These are phyloP conservation scores for Pichia nakasei DNA, from an alignment of 805 yeast species.

Conservation along the genomic window DNA sequence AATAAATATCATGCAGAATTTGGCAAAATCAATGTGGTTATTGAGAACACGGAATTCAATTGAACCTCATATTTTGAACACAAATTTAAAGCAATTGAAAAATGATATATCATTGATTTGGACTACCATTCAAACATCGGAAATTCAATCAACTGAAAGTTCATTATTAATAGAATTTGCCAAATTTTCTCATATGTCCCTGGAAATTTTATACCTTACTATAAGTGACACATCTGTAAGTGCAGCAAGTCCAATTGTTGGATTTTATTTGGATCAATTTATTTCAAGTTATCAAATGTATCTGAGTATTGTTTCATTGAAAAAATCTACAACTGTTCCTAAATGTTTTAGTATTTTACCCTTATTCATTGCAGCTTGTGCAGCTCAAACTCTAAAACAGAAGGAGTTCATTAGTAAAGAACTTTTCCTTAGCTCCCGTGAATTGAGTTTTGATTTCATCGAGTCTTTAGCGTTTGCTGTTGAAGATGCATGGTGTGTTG, in stretches of 20 bases:
- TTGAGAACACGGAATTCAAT: constrained; percentile 13
- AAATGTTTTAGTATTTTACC: constrained; percentile 14
- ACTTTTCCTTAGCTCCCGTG: constrained; percentile 12
- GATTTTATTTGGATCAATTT: constrained; percentile 21
- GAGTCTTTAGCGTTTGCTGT: constrained; percentile 14
- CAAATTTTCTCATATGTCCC: constrained; percentile 19
- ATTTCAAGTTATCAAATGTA: constrained; percentile 11
- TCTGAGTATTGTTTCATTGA: neutral
- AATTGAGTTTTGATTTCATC: constrained; percentile 10
- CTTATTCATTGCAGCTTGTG: constrained; percentile 23
- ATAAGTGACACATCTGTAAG: constrained; percentile 14
- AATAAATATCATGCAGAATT: constrained; percentile 28
- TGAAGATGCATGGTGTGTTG: constrained; percentile 25
- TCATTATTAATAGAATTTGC: constrained; percentile 12
- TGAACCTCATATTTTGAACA: constrained; percentile 3
- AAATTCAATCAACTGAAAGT: constrained; percentile 18
- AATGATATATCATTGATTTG: constrained; percentile 21
- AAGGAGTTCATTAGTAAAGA: constrained; percentile 23
- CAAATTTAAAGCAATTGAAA: constrained; percentile 14
- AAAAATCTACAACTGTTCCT: constrained; percentile 1
- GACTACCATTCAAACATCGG: constrained; percentile 25
- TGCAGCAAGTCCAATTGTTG: constrained; percentile 18
- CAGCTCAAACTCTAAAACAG: constrained; percentile 17
- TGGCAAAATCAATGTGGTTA: constrained; percentile 32
- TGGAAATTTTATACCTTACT: constrained; percentile 22